phyloP scores from a whole-genome alignment of 768 basidiomycete species.

The Macrolepiota dolichaula region DNA sequence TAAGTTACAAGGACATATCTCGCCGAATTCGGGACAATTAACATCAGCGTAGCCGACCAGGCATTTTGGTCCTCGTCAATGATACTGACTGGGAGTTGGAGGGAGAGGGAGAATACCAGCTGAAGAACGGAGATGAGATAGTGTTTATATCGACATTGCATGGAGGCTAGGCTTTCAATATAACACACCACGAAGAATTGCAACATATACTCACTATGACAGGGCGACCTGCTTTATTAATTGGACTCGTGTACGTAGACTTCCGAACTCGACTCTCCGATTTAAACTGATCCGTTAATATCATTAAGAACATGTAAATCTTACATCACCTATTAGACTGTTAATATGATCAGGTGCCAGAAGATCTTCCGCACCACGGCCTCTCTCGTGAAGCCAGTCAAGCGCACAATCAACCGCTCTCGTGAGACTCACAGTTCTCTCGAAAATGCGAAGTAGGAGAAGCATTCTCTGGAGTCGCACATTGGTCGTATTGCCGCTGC shows the following conservation, averaged over 20 bases:
- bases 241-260: neutral
- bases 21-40: neutral
- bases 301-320: neutral
- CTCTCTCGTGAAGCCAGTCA: too few species aligned
- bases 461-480: too few species aligned
- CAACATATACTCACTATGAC: neutral
- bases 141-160: conserved; percentile 97
- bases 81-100: conserved; percentile 98
- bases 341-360: too few species aligned
- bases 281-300: neutral
- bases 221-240: neutral
- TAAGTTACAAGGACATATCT: conserved; percentile 34
- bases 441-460: too few species aligned
- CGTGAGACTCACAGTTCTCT: too few species aligned
- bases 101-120: conserved; percentile 82
- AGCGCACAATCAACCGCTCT: too few species aligned
- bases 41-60: conserved; percentile 70
- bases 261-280: neutral
- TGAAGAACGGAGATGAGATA: conserved; percentile 81
- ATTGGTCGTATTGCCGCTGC: too few species aligned
- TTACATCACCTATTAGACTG: neutral
- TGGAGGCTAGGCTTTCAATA: conserved; percentile 58
- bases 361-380: too few species aligned
- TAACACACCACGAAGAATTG: neutral
- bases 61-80: conserved; percentile 95